Base-by-base conservation (phyloP, 78 protist genomes). In the Chrysochromulina parva region DNA sequence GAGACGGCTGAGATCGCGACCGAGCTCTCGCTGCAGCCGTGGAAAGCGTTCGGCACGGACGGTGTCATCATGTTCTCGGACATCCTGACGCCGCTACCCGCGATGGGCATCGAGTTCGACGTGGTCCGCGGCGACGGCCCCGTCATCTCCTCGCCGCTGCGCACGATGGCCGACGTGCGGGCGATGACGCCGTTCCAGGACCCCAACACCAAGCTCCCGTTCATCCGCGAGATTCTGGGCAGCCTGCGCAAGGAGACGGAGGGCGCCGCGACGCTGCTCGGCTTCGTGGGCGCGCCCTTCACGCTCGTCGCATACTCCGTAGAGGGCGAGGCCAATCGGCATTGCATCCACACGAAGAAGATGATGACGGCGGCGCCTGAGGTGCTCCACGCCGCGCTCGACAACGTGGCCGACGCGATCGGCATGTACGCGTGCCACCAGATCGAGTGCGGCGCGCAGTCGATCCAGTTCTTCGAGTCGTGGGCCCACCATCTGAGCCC, bases 251-350 rank as follows among this genome's bases (percentile, higher is more conserved):
- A 0, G 20, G 60, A 89, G 92, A 85, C 59, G 53, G 91, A 57
- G 26, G 80, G 80, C 55, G 2, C 47, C 53, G 0, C 59, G 17
- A 78, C 92, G 54, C 62, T 86, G 81, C 71, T 90, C 28, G 93
- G 92, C 58, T 91, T 92, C 82, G 82, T 88, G 9, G 90, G 93
- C n/a, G 38, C 82, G 52, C 98, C 97, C 26, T 97, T 96, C 96
- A 97, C 99, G 1, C 91, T 96, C 55, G 93, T 96, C 87, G 92
- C 98, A 17, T 97, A 97, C 94, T 93, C 95, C 74, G 90, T 96
- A 50, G 98, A 97, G 85, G 99, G 99, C 76, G 92, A 95, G 0
- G 96, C 98, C 86, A 81, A 81, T 67, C 87, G 88, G 74, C 89
- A 74, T 38, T 89, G 84, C 78, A 65, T 62, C 50, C 54, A 59